Evolutionary conservation across 2,329 filamentous ascomycete genomes (phyloP).

Genomic region (Aspergillus pseudoglaucus): DNA sequence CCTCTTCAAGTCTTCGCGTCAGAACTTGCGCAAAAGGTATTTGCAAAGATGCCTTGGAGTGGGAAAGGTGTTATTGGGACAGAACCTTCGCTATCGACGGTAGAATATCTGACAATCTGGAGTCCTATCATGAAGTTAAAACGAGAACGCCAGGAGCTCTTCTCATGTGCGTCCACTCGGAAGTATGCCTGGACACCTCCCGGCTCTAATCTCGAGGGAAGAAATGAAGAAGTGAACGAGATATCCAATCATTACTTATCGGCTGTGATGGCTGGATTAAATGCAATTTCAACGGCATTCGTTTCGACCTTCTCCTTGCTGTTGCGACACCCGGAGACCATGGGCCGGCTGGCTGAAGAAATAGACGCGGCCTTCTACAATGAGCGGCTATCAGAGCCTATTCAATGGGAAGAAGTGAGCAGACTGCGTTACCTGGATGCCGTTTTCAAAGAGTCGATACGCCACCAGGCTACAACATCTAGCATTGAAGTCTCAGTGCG

Average conservation of each 20-base stretch:
- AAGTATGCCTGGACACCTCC: background rate
- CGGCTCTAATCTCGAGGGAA: background rate
- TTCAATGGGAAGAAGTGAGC: slow-evolving; percentile 18
- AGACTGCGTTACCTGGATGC: slow-evolving; percentile 31
- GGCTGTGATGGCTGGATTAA: background rate
- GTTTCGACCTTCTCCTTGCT: slow-evolving; percentile 32
- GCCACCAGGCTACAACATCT: slow-evolving; percentile 30
- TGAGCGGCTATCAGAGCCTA: slow-evolving; percentile 14
- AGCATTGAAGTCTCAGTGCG: slow-evolving; percentile 30
- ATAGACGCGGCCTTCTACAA: slow-evolving; percentile 25
- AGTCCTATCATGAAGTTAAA: background rate
- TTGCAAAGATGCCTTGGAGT: background rate
- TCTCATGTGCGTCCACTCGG: background rate
- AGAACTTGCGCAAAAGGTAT: background rate
- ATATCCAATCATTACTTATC: background rate
- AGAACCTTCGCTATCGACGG: background rate
- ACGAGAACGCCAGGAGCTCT: background rate
- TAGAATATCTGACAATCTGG: background rate
- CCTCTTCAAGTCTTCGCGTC: background rate
- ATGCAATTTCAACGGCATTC: background rate
- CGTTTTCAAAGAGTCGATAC: slow-evolving; percentile 33
- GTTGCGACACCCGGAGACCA: slow-evolving; percentile 19
- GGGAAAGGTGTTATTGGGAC: background rate
- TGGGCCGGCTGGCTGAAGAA: slow-evolving; percentile 34
- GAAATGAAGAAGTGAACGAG: background rate